Conservation (phyloP, 1,284 basidiomycete species). For the Rhodotorula sp. region DNA sequence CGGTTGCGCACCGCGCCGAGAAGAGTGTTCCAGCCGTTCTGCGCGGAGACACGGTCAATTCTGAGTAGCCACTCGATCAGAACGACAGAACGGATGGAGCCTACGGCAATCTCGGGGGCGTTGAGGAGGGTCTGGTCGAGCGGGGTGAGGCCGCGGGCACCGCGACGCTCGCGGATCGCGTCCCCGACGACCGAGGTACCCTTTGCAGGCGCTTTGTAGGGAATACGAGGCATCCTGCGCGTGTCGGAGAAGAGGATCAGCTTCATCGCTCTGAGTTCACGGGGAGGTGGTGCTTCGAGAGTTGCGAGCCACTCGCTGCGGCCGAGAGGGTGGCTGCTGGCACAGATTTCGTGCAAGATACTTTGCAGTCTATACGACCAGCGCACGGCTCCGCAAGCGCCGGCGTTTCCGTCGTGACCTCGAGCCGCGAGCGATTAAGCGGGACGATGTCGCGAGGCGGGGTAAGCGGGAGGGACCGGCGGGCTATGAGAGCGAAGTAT, state of each 20-base stretch:
- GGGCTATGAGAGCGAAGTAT: too few species aligned
- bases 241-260: neutral
- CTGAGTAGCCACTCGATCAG: too few species aligned
- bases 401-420: too few species aligned
- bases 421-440: too few species aligned
- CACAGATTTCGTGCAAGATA: too few species aligned
- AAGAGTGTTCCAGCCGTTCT: constrained; percentile 55
- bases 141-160: constrained; percentile 52
- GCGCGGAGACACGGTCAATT: neutral
- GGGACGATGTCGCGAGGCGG: too few species aligned
- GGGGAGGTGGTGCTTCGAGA: neutral
- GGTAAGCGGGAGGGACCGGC: too few species aligned
- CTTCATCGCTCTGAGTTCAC: neutral
- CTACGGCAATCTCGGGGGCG: constrained; percentile 48
- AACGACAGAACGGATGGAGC: neutral
- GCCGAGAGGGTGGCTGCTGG: neutral
- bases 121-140: constrained; percentile 54
- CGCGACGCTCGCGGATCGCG: constrained; percentile 52
- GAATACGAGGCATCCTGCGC: constrained; percentile 46
- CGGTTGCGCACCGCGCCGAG: constrained; percentile 53
- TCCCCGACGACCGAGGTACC: constrained; percentile 52
- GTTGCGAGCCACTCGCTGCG: neutral
- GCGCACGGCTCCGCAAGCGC: too few species aligned
- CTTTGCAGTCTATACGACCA: too few species aligned
- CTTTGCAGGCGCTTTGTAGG: constrained; percentile 50